Evolutionary conservation across 257 asterid species (phyloP), one percentile per base, ranked within the genome.

Genomic region (Leonotis leonurus): DNA sequence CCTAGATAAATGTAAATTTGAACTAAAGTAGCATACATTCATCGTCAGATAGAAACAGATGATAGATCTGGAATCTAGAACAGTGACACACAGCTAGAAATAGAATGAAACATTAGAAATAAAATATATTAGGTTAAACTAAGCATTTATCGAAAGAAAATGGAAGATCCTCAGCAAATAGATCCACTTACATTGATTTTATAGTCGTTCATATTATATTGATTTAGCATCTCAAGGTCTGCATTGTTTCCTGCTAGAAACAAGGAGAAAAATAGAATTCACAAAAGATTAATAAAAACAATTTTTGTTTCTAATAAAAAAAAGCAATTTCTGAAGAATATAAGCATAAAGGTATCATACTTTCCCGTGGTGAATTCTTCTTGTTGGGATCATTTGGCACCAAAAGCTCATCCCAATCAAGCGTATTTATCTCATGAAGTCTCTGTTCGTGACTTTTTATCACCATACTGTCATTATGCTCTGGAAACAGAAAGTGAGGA

Each of bases 401-500:
- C 80, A 89, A 57, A 80, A 93, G 99, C 72, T 93, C 99, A 65
- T 93, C 99, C 99, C 99, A 93, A 37, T 93, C 99, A 40, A 93
- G 90, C 6, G 97, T 93, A 76, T 93, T 93, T 64, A 93, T 83
- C 73, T 89, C 97, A 55, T 72, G 87, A 68, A 93, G 94, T 67
- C 75, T 85, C 84, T 76, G 80, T 72, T 83, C 87, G 54, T 93
- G 91, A 73, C 75, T 74, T 75, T 80, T 75, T 21, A 77, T 32
- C 25, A 79, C 77, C 77, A 66, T 29, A 44, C 64, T 74, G 63
- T 69, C 79, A 58, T 75, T 71, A 56, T 29, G 76, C 43, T 74
- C 99, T 92, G 91, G 68, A 62, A 71, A n/a, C 50, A 75, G 50
- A 40, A 53, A 44, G 33, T 67, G 75, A 43, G 43, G 45, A 56